Evolutionary conservation across 805 yeast species (phyloP).

Genomic region (Barnettozyma vustinii): DNA sequence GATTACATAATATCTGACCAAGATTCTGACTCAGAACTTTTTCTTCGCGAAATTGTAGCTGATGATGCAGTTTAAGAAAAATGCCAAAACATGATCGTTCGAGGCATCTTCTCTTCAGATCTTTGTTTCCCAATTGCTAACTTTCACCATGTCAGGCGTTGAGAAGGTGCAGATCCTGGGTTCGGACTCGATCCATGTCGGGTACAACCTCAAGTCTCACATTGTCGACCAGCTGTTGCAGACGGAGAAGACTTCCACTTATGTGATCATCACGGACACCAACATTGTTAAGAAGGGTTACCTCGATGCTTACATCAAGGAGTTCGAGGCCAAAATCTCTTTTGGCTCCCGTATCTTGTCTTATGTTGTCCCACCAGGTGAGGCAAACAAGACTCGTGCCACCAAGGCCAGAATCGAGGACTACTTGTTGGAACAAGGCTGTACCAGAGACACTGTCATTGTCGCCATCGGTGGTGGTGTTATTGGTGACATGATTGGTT

Average conservation of each 20-base stretch:
- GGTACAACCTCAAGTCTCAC: slow-evolving; percentile 72
- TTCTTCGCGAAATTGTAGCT: not conserved
- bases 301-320: slow-evolving; percentile 40
- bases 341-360: slow-evolving; percentile 58
- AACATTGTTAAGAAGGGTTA: slow-evolving; percentile 68
- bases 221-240: slow-evolving; percentile 62
- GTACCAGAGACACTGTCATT: slow-evolving; percentile 93
- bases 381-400: slow-evolving; percentile 77
- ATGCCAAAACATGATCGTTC: not conserved
- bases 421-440: slow-evolving; percentile 71
- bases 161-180: slow-evolving; percentile 74
- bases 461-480: slow-evolving; percentile 98
- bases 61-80: not conserved
- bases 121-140: not conserved
- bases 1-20: not conserved
- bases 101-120: not conserved
- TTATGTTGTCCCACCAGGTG: slow-evolving; percentile 87
- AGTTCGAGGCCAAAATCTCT: slow-evolving; percentile 42
- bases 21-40: slow-evolving; percentile 1
- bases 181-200: slow-evolving; percentile 80
- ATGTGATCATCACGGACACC: slow-evolving; percentile 84
- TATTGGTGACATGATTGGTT: slow-evolving; percentile 98
- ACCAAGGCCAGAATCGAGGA: slow-evolving; percentile 95
- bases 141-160: slow-evolving; percentile 10
- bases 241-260: slow-evolving; percentile 76